Evolutionary conservation across 371 early-diverging fungal genomes (phyloP).

Genomic region (Mortierella sp.): DNA sequence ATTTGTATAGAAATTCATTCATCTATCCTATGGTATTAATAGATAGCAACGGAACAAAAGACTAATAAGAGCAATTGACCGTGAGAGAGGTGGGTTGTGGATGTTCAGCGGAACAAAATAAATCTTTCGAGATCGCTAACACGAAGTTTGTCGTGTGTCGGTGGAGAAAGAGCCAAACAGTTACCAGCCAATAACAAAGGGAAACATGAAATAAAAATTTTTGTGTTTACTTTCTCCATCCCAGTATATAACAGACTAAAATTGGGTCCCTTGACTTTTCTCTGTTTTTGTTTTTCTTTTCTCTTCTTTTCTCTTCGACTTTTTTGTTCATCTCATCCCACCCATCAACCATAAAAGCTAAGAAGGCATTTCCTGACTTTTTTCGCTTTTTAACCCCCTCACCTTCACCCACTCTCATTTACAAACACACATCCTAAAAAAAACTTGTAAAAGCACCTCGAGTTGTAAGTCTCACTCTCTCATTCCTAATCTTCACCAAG

Average conservation of each 20-base stretch:
- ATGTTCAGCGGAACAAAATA: too few relatives aligned
- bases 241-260: background rate
- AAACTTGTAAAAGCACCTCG: constrained; percentile 31
- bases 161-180: constrained; percentile 1
- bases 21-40: too few relatives aligned
- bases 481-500: background rate
- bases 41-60: too few relatives aligned
- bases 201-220: constrained; percentile 1
- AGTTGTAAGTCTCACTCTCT: constrained; percentile 17
- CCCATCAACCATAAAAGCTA: constrained; percentile 1
- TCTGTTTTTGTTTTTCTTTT: background rate
- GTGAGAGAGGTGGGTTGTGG: too few relatives aligned
- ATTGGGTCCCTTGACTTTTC: background rate
- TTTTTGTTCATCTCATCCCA: constrained; percentile 16
- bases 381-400: background rate
- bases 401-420: background rate
- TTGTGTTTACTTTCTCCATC: background rate
- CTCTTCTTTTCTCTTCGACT: constrained; percentile 7
- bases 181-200: background rate
- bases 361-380: constrained; percentile 9
- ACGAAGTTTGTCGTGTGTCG: constrained; percentile 3
- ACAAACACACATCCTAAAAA: constrained; percentile 13
- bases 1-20: background rate
- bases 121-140: too few relatives aligned
- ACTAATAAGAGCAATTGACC: too few relatives aligned